phyloP scores from a whole-genome alignment of 441 rosid genomes.

The Macaranga tanarius region DNA sequence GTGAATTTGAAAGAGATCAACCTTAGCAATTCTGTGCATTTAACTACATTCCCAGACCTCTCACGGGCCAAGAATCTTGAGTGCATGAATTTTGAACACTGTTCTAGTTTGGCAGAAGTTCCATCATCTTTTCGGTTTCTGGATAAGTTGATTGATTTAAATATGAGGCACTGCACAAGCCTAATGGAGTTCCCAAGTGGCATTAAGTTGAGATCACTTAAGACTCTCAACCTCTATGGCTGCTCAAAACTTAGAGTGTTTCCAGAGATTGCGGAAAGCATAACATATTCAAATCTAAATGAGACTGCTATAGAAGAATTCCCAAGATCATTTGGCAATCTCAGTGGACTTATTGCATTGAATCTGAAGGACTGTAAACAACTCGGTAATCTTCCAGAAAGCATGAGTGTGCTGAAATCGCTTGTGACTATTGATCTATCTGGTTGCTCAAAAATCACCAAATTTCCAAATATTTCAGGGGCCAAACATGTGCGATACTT shows the following conservation, averaged over 20 bases:
- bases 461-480: conserved; percentile 22
- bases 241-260: conserved; percentile 4
- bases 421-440: conserved; percentile 10
- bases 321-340: conserved; percentile 11
- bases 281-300: conserved; percentile 10
- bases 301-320: conserved; percentile 7
- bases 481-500: background rate
- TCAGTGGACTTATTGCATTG: background rate
- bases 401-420: conserved; percentile 13
- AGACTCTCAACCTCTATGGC: conserved; percentile 15
- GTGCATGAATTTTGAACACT: conserved; percentile 24
- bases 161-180: conserved; percentile 25
- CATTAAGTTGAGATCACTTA: background rate
- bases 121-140: conserved; percentile 35
- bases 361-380: conserved; percentile 31
- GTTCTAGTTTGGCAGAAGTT: conserved; percentile 29
- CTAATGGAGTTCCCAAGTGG: background rate
- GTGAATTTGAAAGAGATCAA: conserved; percentile 10
- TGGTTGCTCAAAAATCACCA: conserved; percentile 21
- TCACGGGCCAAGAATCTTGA: conserved; percentile 25
- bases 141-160: conserved; percentile 20
- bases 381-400: conserved; percentile 28
- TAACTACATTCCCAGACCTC: conserved; percentile 30
- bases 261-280: background rate
- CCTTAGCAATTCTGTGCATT: conserved; percentile 26